Conservation (phyloP, 768 basidiomycete genomes). For the Russula lepida region DNA sequence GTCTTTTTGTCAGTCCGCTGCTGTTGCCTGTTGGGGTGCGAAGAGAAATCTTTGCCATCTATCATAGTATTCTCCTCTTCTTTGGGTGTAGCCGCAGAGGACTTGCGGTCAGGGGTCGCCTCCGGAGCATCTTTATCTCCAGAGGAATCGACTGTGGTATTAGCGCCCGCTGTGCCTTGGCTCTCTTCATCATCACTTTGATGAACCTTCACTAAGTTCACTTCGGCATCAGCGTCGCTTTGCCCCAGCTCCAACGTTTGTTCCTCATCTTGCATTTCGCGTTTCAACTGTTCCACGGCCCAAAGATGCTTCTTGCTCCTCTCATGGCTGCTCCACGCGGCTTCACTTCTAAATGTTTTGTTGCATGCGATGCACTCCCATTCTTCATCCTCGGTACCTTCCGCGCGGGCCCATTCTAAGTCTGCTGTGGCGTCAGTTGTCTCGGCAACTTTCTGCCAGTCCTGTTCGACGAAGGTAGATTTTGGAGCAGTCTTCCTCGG, state of each 20-base stretch:
- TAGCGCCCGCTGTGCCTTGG: not conserved
- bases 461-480: constrained; percentile 66
- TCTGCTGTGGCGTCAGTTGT: constrained; percentile 42
- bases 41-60: constrained; percentile 1
- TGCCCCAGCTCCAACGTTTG: constrained; percentile 39
- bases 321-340: constrained; percentile 95
- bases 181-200: not conserved
- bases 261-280: constrained; percentile 71
- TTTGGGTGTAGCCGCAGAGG: not conserved
- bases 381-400: constrained; percentile 64
- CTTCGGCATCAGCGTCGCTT: constrained; percentile 8
- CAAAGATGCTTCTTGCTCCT: constrained; percentile 89
- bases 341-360: constrained; percentile 84
- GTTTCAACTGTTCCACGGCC: constrained; percentile 70
- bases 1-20: not conserved
- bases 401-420: constrained; percentile 66
- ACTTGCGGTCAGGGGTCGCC: constrained; percentile 4
- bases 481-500: constrained; percentile 29
- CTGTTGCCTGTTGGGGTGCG: constrained; percentile 1
- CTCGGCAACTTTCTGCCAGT: constrained; percentile 70
- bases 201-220: constrained; percentile 4
- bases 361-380: constrained; percentile 96
- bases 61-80: not conserved
- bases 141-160: not conserved
- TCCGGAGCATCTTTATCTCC: not conserved